Base-by-base conservation (phyloP, 1,284 basidiomycete species). In the Cutaneotrichosporon mucoides region DNA sequence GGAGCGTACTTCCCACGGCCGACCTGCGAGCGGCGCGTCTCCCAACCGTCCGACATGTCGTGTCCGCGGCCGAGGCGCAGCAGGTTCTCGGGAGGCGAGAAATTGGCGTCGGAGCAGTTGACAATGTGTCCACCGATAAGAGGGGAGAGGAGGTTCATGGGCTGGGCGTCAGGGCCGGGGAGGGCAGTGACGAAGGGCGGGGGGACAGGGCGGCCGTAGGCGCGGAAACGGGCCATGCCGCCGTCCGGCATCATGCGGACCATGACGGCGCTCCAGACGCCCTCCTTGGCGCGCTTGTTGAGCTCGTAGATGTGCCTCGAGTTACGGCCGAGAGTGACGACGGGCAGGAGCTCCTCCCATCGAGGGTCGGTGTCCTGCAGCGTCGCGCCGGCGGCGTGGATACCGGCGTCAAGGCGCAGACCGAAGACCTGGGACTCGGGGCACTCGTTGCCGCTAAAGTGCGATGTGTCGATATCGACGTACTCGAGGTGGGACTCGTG, bases 1-100 rank as follows among this genome's bases (percentile, higher is more conserved):
- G 57, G 42, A 2, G 64, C 69, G 57, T 76, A 76, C 65, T 75
- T 96, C 88, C 52, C 86, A 87, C 56, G 84, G 82, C 60, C 64
- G 46, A 81, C 81, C 53, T 95, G 83, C 68, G 88, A 93, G 57
- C 96, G 85, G 73, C 90, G 91, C 1, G 95, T 98, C 79, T 99
- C 95, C 96, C 95, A 99, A 6, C 96, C 95, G 73, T 98, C 94
- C 13, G 92, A 88, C 93, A 99, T 99, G 71, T 96, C 89, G 71
- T 87, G 55, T 0, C 89, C 89, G 75, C 95, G 81, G 38, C 95
- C 95, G 1, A 93, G 93, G 42, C 97, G 81, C 57, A 98, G 86
- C 61, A 99, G 80, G 77, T 99, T 98, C 7, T 87, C 84, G 1
- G 94, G 94, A 4, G 89, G 84, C 24, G 94, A 94, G 71, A 92